These are phyloP conservation scores for Aciculosporium take DNA, from an alignment of 2,329 filamentous ascomycete species.

Conservation along the genomic window DNA sequence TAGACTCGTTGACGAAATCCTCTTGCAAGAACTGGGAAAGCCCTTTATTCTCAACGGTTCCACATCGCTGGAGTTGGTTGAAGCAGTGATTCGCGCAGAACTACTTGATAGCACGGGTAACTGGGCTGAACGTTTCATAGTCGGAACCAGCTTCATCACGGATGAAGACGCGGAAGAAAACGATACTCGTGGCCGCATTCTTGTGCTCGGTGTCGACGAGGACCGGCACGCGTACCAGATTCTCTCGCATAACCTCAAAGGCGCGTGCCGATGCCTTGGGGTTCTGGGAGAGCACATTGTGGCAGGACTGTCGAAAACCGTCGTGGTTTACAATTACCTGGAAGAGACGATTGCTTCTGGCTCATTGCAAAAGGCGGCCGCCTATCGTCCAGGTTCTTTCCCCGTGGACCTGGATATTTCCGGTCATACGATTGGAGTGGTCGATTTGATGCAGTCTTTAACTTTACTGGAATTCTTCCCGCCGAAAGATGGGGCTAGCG, in stretches of 20 bases:
- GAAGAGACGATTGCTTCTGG: conserved; percentile 42
- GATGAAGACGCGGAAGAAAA: conserved; percentile 40
- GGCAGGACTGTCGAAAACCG: conserved; percentile 78
- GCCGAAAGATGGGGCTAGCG: conserved; percentile 39
- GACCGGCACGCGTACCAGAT: conserved; percentile 61
- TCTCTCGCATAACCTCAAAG: conserved; percentile 54
- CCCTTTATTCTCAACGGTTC: conserved; percentile 45
- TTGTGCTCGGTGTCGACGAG: conserved; percentile 71
- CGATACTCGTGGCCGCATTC: conserved; percentile 53
- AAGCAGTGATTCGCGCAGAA: conserved; percentile 67
- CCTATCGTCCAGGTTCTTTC: conserved; percentile 69
- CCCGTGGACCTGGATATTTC: conserved; percentile 68
- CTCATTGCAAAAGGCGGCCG: conserved; percentile 54
- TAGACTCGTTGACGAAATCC: conserved; percentile 77
- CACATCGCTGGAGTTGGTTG: conserved; percentile 55
- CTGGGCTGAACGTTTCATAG: conserved; percentile 64
- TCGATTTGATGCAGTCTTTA: conserved; percentile 88
- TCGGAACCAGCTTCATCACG: conserved; percentile 69
- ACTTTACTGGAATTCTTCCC: conserved; percentile 59
- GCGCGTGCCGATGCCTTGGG: conserved; percentile 66
- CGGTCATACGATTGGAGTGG: conserved; percentile 64
- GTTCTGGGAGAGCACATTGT: conserved; percentile 67
- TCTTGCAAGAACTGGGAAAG: conserved; percentile 63
- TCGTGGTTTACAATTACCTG: conserved; percentile 43
- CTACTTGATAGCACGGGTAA: conserved; percentile 45